These are phyloP conservation scores for Ophiognomonia clavigignenti-juglandacearum DNA, from an alignment of 2,329 filamentous ascomycete genomes.

Conservation along the genomic window DNA sequence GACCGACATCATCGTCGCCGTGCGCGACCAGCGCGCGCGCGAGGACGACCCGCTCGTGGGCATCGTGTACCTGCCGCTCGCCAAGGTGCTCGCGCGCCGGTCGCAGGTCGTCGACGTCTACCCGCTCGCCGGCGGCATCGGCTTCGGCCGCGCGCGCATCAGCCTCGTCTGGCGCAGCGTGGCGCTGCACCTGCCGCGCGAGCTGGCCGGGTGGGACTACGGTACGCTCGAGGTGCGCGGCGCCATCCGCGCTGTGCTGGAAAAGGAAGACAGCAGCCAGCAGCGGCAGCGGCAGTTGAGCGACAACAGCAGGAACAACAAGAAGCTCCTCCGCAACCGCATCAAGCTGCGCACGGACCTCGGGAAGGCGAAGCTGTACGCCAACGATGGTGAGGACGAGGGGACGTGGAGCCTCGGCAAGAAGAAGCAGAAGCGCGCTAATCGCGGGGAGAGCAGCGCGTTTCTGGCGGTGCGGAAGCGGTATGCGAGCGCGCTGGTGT, in stretches of 20 bases:
- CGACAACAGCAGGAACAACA: no score
- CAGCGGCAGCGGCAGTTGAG: slow-evolving; percentile 38
- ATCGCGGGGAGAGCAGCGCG: slow-evolving; percentile 30
- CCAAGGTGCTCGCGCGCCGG: slow-evolving; percentile 54
- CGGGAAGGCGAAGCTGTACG: slow-evolving; percentile 53
- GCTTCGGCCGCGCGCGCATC: slow-evolving; percentile 62
- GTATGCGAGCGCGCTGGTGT: slow-evolving; percentile 50
- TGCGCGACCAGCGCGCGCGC: slow-evolving; percentile 62
- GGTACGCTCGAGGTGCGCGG: slow-evolving; percentile 64
- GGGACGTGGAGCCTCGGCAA: slow-evolving; percentile 50
- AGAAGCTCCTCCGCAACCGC: slow-evolving; percentile 42
- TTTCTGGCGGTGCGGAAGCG: slow-evolving; percentile 56
- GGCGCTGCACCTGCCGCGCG: slow-evolving; percentile 53
- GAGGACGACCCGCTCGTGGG: slow-evolving; percentile 68
- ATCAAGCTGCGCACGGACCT: slow-evolving; percentile 58
- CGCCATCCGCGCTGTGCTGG: slow-evolving; percentile 36
- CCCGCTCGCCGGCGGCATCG: slow-evolving; percentile 67
- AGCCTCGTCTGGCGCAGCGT: slow-evolving; percentile 71
- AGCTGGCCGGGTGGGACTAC: slow-evolving; percentile 64
- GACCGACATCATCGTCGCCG: slow-evolving; percentile 62
- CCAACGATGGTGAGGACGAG: slow-evolving; percentile 36
- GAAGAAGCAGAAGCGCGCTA: no score
- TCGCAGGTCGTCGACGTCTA: slow-evolving; percentile 63
- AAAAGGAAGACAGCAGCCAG: no score
- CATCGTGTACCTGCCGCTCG: slow-evolving; percentile 62